Conservation (phyloP, 805 yeast genomes). For the Kuraishia capsulata region DNA sequence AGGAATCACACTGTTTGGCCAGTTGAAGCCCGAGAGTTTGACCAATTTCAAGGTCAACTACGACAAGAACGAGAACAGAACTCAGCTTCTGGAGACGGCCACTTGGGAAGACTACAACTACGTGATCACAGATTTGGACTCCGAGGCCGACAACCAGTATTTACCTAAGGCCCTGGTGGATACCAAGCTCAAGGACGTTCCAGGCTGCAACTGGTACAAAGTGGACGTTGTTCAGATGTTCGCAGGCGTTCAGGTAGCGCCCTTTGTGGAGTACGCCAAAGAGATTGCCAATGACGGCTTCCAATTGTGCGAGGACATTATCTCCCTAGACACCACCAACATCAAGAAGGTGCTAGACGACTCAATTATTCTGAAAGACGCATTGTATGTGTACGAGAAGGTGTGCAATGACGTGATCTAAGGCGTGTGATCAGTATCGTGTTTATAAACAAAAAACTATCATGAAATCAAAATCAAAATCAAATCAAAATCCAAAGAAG, state of each 20-base stretch:
- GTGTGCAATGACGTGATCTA: too few relatives aligned
- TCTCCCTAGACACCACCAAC: constrained; percentile 4
- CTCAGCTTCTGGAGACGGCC: constrained; percentile 15
- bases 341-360: constrained; percentile 1
- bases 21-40: constrained; percentile 30
- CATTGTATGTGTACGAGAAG: constrained; percentile 3
- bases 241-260: constrained; percentile 21
- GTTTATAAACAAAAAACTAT: too few relatives aligned
- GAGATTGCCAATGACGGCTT: not conserved
- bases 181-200: constrained; percentile 14
- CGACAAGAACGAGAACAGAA: constrained; percentile 62
- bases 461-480: too few relatives aligned
- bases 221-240: constrained; percentile 29
- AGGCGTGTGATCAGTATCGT: too few relatives aligned
- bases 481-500: too few relatives aligned
- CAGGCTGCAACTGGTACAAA: constrained; percentile 32
- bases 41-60: constrained; percentile 29
- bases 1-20: constrained; percentile 72
- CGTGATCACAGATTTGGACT: constrained; percentile 30
- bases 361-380: not conserved
- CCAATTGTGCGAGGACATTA: not conserved
- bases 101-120: constrained; percentile 44
- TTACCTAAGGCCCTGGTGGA: constrained; percentile 4
- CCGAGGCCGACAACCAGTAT: constrained; percentile 1
- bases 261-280: not conserved